Conservation (phyloP, 306 rosid species). For the Glycine tomentella region DNA sequence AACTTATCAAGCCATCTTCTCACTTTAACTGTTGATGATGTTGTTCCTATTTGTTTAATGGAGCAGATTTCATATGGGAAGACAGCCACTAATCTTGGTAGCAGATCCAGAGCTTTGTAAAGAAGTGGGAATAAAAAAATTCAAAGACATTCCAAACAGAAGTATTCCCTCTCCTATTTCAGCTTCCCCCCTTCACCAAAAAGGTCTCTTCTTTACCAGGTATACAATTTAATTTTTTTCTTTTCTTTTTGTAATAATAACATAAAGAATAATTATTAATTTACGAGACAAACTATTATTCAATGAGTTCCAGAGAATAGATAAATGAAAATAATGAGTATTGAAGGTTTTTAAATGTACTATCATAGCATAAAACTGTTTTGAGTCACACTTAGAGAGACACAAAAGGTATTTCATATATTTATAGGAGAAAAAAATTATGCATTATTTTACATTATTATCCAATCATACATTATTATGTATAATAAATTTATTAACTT, state of each 20-base stretch:
- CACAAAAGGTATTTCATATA: too few relatives aligned
- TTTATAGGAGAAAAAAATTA: too few relatives aligned
- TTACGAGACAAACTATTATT: not conserved
- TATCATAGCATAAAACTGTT: not conserved
- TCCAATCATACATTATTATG: too few relatives aligned
- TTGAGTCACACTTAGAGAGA: too few relatives aligned
- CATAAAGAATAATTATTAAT: not conserved
- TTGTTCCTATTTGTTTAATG: constrained; percentile 13
- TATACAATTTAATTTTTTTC: constrained; percentile 15
- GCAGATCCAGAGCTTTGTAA: constrained; percentile 93
- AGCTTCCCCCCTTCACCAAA: constrained; percentile 91
- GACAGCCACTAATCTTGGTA: constrained; percentile 84
- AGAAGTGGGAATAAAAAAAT: constrained; percentile 89
- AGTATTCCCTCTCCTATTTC: constrained; percentile 95
- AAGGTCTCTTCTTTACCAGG: constrained; percentile 96
- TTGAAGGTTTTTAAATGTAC: not conserved
- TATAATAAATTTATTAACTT: too few relatives aligned
- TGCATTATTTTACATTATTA: too few relatives aligned
- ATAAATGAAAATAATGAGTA: not conserved
- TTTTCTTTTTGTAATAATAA: not conserved
- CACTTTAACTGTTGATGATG: not conserved
- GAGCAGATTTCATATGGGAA: constrained; percentile 92
- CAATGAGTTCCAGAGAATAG: not conserved
- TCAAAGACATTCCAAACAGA: constrained; percentile 84
- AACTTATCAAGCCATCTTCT: constrained; percentile 7